These are phyloP conservation scores for Achaetomiella virescens DNA, from an alignment of 495 filamentous ascomycete genomes.

Conservation along the genomic window DNA sequence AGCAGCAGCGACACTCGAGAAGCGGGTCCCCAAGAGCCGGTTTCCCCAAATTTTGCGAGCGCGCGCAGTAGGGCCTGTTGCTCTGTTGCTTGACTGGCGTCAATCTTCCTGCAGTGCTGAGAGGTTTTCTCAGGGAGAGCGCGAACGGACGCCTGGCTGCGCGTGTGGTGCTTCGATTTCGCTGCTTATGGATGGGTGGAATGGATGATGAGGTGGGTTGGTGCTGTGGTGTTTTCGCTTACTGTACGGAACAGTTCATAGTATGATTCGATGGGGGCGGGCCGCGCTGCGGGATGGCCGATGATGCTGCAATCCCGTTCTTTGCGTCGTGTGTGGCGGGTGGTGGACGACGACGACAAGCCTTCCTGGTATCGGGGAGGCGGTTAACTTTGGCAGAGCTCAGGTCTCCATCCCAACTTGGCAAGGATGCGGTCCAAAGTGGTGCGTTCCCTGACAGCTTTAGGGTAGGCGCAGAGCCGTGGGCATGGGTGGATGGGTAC, in stretches of 20 bases:
- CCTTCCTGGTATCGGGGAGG: not conserved
- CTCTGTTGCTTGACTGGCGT: too few species aligned
- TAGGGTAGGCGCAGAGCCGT: not conserved
- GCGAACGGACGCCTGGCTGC: not conserved
- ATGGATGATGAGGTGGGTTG: not conserved
- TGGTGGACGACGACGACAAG: not conserved
- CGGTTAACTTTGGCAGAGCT: not conserved
- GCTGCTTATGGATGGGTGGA: not conserved
- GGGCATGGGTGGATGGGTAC: not conserved
- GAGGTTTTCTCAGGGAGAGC: not conserved
- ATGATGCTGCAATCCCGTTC: too few species aligned
- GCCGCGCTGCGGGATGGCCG: too few species aligned
- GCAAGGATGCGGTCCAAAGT: not conserved
- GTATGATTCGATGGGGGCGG: too few species aligned
- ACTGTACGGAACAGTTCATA: too few species aligned
- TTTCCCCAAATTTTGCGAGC: conserved; percentile 6
- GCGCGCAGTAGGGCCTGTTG: not conserved
- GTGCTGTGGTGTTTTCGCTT: too few species aligned
- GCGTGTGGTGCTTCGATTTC: too few species aligned
- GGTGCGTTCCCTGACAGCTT: not conserved
- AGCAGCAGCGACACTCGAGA: not conserved
- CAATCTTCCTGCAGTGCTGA: too few species aligned
- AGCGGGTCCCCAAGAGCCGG: conserved; percentile 8
- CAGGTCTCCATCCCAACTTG: not conserved
- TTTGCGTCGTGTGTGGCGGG: too few species aligned